Evolutionary conservation across 371 early-diverging fungal species (phyloP).

Genomic region (Dentiscutata heterogama): DNA sequence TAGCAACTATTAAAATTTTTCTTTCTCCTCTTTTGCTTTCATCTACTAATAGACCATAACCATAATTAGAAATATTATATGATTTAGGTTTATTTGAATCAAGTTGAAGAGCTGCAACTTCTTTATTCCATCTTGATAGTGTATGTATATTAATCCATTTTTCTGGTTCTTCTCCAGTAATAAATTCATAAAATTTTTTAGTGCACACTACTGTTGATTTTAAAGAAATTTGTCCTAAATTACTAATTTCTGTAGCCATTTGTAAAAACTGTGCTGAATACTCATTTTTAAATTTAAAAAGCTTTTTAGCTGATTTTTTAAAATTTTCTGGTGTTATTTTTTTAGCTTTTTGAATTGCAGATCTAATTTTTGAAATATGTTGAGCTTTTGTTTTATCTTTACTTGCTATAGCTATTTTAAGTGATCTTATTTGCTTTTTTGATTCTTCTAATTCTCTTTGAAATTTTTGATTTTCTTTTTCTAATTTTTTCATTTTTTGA

Average conservation of each 20-base stretch:
- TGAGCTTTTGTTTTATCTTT: not conserved
- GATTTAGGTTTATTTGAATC: not conserved
- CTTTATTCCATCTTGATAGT: slow-evolving; percentile 22
- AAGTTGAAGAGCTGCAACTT: slow-evolving; percentile 3
- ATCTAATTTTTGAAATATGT: slow-evolving; percentile 5
- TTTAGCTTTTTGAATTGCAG: slow-evolving; percentile 5
- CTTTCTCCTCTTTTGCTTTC: not conserved
- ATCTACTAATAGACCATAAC: slow-evolving; percentile 18
- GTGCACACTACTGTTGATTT: slow-evolving; percentile 3
- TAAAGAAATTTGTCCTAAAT: slow-evolving; percentile 9
- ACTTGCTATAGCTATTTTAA: not conserved
- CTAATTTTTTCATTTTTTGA: not conserved
- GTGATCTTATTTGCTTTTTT: not conserved
- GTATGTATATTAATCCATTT: not conserved
- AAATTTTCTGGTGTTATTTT: not conserved
- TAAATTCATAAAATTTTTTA: slow-evolving; percentile 15
- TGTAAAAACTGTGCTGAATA: slow-evolving; percentile 1
- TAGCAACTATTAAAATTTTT: slow-evolving; percentile 12
- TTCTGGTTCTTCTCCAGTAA: slow-evolving; percentile 10
- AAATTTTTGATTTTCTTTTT: slow-evolving; percentile 14
- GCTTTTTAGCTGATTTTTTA: not conserved
- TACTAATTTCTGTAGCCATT: slow-evolving; percentile 11
- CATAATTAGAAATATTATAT: not conserved
- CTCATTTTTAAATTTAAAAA: slow-evolving; percentile 9
- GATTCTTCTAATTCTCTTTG: not conserved